phyloP scores from a whole-genome alignment of 2,329 filamentous ascomycete species.

The Trichoderma sp. region DNA sequence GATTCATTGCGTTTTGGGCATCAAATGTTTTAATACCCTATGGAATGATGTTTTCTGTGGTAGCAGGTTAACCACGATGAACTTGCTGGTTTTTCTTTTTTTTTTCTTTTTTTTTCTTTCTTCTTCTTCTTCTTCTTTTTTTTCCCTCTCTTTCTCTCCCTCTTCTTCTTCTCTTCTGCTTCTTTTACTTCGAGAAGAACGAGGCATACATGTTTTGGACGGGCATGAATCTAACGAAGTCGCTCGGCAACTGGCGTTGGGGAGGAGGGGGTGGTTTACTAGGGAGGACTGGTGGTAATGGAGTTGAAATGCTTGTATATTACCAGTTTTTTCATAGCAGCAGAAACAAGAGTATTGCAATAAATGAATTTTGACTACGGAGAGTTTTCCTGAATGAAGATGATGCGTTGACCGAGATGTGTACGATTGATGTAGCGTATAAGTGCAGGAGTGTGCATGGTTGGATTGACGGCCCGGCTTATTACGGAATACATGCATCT shows the following conservation, averaged over 20 bases:
- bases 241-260: slow-evolving; percentile 12
- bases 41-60: slow-evolving; percentile 27
- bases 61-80: slow-evolving; percentile 20
- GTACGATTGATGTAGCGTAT: no score
- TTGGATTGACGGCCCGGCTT: no score
- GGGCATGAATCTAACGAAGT: slow-evolving; percentile 1
- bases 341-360: not conserved
- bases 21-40: slow-evolving; percentile 31
- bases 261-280: not conserved
- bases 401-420: not conserved
- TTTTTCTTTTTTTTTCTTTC: slow-evolving; percentile 17
- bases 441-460: no score
- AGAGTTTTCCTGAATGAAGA: not conserved
- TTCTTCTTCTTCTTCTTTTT: not conserved
- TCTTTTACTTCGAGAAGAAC: not conserved
- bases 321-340: not conserved
- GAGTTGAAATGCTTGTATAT: not conserved
- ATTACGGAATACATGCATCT: no score
- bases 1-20: slow-evolving; percentile 23
- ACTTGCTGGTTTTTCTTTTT: slow-evolving; percentile 11
- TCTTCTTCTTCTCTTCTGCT: not conserved
- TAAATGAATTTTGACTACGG: not conserved
- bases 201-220: not conserved
- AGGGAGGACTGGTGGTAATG: not conserved
- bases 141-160: not conserved